These are phyloP conservation scores for Capillidium heterosporum DNA, from an alignment of 371 early-diverging fungal genomes.

Conservation along the genomic window DNA sequence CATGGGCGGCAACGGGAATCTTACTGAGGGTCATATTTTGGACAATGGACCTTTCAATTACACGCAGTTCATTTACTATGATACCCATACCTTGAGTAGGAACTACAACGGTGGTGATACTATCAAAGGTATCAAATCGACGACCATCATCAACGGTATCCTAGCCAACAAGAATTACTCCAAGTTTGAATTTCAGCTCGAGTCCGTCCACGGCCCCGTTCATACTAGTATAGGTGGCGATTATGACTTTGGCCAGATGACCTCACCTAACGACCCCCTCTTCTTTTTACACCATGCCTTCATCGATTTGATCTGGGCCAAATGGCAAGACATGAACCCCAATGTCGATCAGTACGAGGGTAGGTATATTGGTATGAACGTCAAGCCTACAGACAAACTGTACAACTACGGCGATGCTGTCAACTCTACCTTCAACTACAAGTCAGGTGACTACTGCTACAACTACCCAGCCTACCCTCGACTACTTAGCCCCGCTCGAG, in stretches of 20 bases:
- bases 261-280: conserved; percentile 13
- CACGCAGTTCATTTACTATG: not conserved
- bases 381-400: not conserved
- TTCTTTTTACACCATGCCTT: conserved; percentile 34
- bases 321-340: not conserved
- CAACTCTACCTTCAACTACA: not conserved
- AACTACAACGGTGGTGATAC: not conserved
- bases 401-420: not conserved
- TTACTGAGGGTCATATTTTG: not conserved
- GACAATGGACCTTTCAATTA: not conserved
- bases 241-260: not conserved
- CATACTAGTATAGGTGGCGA: not conserved
- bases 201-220: not conserved
- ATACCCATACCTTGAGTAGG: not conserved
- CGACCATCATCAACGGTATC: not conserved
- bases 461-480: not conserved
- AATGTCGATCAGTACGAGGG: not conserved
- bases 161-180: not conserved
- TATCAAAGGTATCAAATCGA: not conserved
- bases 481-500: not conserved
- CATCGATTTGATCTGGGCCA: conserved; percentile 9
- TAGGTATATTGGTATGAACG: too few species aligned
- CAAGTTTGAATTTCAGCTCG: not conserved
- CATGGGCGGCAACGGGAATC: conserved; percentile 12
- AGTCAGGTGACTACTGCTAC: not conserved